These are phyloP conservation scores for Vigna angularis DNA, from an alignment of 306 rosid genomes.

Conservation along the genomic window DNA sequence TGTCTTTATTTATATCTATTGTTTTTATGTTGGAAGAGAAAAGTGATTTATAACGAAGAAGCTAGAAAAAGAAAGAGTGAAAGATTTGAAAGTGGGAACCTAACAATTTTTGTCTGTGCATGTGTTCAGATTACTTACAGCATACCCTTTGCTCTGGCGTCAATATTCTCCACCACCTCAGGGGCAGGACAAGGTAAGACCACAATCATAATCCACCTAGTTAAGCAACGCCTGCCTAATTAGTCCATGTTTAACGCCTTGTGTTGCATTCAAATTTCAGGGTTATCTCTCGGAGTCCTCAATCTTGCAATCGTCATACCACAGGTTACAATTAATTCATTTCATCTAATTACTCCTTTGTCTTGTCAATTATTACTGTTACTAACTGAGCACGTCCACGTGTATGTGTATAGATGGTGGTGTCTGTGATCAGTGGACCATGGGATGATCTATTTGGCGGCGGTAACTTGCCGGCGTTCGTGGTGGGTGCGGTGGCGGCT, in stretches of 20 bases:
- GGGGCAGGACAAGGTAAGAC: conserved; percentile 92
- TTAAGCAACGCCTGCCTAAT: neutral
- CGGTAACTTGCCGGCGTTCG: conserved; percentile 88
- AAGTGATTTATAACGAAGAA: neutral
- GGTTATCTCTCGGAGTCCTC: conserved; percentile 82
- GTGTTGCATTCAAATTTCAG: conserved; percentile 46
- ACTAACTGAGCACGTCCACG: neutral
- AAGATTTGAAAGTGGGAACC: neutral
- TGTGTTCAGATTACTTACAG: conserved; percentile 77
- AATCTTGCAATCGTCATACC: conserved; percentile 80
- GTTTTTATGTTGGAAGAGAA: neutral
- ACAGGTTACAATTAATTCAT: conserved; percentile 55
- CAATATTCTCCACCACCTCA: conserved; percentile 69
- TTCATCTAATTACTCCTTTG: neutral
- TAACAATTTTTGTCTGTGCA: conserved; percentile 28
- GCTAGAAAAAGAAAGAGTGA: neutral
- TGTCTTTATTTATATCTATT: conserved; percentile 39
- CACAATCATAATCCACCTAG: neutral
- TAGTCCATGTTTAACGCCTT: conserved; percentile 8
- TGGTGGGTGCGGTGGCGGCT: conserved; percentile 75
- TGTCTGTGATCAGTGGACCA: conserved; percentile 76
- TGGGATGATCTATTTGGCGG: conserved; percentile 83
- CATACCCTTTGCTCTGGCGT: conserved; percentile 90
- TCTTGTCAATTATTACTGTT: neutral
- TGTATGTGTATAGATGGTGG: conserved; percentile 57